Evolutionary conservation across 805 yeast species (phyloP).

Genomic region (Pichia paraexigua): DNA sequence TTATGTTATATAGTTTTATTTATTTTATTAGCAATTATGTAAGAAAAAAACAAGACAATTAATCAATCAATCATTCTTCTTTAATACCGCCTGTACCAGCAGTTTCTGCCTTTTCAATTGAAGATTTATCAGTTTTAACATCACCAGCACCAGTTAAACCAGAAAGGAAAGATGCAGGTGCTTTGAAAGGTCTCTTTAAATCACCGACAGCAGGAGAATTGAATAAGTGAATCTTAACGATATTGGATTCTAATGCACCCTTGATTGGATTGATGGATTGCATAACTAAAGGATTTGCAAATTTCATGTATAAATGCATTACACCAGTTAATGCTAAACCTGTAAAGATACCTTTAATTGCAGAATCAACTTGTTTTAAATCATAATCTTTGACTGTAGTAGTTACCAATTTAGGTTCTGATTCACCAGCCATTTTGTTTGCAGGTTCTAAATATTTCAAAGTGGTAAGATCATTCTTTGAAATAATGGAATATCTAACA

Average conservation of each 20-base stretch:
- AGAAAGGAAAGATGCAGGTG: slow-evolving; percentile 66
- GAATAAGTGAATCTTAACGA: slow-evolving; percentile 84
- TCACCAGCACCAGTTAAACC: slow-evolving; percentile 35
- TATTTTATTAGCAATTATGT: slow-evolving; percentile 40
- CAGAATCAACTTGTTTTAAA: slow-evolving; percentile 70
- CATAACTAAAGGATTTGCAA: slow-evolving; percentile 94
- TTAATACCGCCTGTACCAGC: slow-evolving; percentile 85
- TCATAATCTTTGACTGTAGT: slow-evolving; percentile 95
- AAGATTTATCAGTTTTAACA: slow-evolving; percentile 76
- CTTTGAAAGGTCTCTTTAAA: slow-evolving; percentile 93
- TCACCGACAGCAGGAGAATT: slow-evolving; percentile 80
- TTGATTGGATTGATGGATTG: slow-evolving; percentile 88
- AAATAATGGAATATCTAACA: slow-evolving; percentile 50
- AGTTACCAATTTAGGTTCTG: slow-evolving; percentile 67
- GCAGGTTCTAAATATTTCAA: slow-evolving; percentile 86
- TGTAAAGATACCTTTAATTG: slow-evolving; percentile 77
- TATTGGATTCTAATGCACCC: slow-evolving; percentile 81
- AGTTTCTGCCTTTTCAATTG: slow-evolving; percentile 76
- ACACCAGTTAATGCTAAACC: slow-evolving; percentile 95
- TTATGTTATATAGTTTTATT: slow-evolving; percentile 44
- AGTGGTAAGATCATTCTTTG: slow-evolving; percentile 85
- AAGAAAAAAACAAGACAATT: not conserved
- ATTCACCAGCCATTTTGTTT: slow-evolving; percentile 66
- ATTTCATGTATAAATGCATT: slow-evolving; percentile 97
- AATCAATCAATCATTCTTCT: slow-evolving; percentile 57